These are phyloP conservation scores for Pistacia integerrima DNA, from an alignment of 345 rosid genomes.

Conservation along the genomic window DNA sequence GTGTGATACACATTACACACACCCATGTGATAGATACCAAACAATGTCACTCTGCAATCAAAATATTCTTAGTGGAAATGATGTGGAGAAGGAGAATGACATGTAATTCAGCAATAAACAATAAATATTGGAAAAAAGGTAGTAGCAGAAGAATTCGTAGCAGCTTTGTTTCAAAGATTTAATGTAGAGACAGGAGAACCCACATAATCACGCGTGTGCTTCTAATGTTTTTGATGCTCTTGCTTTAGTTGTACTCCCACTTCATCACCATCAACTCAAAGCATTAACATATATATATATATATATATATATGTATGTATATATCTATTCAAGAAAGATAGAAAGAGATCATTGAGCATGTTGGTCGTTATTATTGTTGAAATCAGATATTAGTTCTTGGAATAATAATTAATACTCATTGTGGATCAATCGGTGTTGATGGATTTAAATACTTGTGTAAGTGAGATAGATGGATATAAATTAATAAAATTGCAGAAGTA, in stretches of 20 bases:
- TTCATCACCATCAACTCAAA: constrained; percentile 4
- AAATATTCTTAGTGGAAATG: constrained; percentile 21
- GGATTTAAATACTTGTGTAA: background rate
- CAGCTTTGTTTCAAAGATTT: constrained; percentile 7
- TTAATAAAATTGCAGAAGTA: too few relatives aligned
- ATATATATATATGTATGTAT: background rate
- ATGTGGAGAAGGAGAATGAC: constrained; percentile 22
- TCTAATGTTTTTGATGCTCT: constrained; percentile 1
- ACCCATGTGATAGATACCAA: constrained; percentile 25
- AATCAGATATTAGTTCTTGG: background rate
- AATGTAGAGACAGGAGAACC: constrained; percentile 18
- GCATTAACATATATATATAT: background rate
- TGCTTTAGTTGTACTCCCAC: constrained; percentile 17
- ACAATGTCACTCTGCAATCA: constrained; percentile 1
- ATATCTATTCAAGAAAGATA: background rate
- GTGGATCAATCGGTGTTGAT: background rate
- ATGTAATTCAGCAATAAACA: constrained; percentile 5
- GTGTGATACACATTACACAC: constrained; percentile 15
- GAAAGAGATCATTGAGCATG: background rate
- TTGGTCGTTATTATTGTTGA: constrained; percentile 15
- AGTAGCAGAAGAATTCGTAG: background rate
- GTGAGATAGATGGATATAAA: too few relatives aligned
- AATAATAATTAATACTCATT: too few relatives aligned
- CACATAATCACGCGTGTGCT: constrained; percentile 16
- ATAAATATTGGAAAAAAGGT: background rate